phyloP scores from a whole-genome alignment of 2,329 filamentous ascomycete genomes.

The Verticillium nubilum region DNA sequence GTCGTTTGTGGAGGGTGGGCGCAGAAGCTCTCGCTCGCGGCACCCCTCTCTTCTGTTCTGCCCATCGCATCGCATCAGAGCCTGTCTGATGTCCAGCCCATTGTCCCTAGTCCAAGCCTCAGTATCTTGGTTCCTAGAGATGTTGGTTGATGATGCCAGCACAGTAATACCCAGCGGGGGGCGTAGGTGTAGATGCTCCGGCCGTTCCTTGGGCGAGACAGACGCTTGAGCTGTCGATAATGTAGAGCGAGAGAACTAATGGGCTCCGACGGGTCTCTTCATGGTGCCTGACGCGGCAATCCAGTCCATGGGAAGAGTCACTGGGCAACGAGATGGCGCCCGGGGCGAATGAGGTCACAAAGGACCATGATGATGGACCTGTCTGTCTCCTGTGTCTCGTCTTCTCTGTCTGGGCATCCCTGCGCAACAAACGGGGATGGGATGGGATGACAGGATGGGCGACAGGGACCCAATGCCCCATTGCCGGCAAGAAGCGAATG shows the following conservation, averaged over 20 bases:
- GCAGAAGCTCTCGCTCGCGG: neutral
- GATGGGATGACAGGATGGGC: conserved; percentile 5
- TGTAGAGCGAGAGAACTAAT: neutral
- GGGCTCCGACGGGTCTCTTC: neutral
- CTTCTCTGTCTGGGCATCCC: neutral
- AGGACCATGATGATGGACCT: neutral
- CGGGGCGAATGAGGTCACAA: neutral
- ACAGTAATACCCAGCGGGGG: neutral
- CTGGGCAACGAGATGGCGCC: neutral
- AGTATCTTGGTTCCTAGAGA: neutral
- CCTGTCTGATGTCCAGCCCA: neutral
- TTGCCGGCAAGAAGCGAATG: neutral
- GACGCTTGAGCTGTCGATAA: neutral
- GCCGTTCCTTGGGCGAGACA: neutral
- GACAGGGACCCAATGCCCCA: neutral
- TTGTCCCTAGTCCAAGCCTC: neutral
- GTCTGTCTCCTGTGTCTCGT: neutral
- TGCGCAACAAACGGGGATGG: conserved; percentile 2
- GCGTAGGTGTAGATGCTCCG: neutral
- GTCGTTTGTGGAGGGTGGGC: neutral
- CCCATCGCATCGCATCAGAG: neutral
- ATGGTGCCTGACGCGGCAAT: neutral
- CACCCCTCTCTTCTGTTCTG: neutral
- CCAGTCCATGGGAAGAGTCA: neutral
- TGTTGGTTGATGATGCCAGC: neutral